Conservation (phyloP, 306 rosid species). For the Acacia acuminata region DNA sequence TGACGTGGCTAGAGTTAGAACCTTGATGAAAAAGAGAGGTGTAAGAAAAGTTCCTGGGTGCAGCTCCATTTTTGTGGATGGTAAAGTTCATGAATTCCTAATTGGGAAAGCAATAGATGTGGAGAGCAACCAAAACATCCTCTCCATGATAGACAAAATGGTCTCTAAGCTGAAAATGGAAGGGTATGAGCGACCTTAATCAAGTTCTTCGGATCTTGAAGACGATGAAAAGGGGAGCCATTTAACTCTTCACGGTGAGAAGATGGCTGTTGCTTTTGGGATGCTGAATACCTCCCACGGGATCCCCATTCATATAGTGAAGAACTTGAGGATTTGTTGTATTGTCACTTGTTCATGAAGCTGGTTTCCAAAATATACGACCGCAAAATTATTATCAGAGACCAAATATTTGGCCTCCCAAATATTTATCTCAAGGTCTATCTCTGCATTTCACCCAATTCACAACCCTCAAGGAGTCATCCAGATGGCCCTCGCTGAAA, state of each 20-base stretch:
- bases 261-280: conserved; percentile 67
- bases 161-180: conserved; percentile 43
- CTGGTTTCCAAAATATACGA: conserved; percentile 50
- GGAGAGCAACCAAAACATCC: conserved; percentile 21
- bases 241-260: conserved; percentile 55
- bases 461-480: conserved; percentile 55
- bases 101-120: conserved; percentile 47
- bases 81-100: conserved; percentile 45
- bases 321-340: conserved; percentile 57
- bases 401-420: too few relatives aligned
- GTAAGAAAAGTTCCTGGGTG: conserved; percentile 52
- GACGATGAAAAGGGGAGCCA: conserved; percentile 43
- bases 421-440: too few relatives aligned
- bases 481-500: conserved; percentile 82
- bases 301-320: conserved; percentile 56
- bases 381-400: conserved; percentile 43
- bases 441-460: conserved; percentile 47
- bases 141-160: conserved; percentile 42
- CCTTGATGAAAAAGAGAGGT: conserved; percentile 51
- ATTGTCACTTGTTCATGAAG: conserved; percentile 62
- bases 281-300: conserved; percentile 31
- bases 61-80: conserved; percentile 50
- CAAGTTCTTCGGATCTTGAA: conserved; percentile 53
- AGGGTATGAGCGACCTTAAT: conserved; percentile 57
- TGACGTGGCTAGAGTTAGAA: too few relatives aligned